These are phyloP conservation scores for Xylaria sp. DNA, from an alignment of 2,329 filamentous ascomycete genomes.

Conservation along the genomic window DNA sequence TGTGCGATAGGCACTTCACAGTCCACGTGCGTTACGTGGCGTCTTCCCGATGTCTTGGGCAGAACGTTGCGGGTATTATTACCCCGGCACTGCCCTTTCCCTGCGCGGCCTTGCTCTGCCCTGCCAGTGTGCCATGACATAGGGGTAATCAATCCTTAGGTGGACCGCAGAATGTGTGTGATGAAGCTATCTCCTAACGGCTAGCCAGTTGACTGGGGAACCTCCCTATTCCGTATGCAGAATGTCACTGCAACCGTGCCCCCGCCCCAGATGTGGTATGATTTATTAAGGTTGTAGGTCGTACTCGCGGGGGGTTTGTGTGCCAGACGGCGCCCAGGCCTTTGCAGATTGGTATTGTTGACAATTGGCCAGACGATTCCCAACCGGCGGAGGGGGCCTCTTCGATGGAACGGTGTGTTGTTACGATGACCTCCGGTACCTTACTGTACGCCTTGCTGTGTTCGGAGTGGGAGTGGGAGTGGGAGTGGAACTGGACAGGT, in stretches of 20 bases:
- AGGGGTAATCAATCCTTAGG: too few relatives aligned
- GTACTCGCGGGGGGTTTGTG: not conserved
- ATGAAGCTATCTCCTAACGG: not conserved
- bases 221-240: not conserved
- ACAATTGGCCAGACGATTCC: not conserved
- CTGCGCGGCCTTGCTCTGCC: not conserved
- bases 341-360: not conserved
- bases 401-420: not conserved
- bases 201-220: not conserved
- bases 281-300: not conserved
- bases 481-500: too few relatives aligned
- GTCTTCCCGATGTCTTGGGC: not conserved
- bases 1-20: not conserved
- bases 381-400: not conserved
- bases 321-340: not conserved
- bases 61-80: not conserved
- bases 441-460: too few relatives aligned
- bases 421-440: too few relatives aligned
- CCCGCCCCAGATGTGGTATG: not conserved
- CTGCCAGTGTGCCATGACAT: too few relatives aligned
- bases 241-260: not conserved
- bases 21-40: not conserved
- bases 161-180: too few relatives aligned
- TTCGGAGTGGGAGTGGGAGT: too few relatives aligned
- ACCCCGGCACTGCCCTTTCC: not conserved